Evolutionary conservation across 257 asterid species (phyloP).

Genomic region (Petunia axillaris): DNA sequence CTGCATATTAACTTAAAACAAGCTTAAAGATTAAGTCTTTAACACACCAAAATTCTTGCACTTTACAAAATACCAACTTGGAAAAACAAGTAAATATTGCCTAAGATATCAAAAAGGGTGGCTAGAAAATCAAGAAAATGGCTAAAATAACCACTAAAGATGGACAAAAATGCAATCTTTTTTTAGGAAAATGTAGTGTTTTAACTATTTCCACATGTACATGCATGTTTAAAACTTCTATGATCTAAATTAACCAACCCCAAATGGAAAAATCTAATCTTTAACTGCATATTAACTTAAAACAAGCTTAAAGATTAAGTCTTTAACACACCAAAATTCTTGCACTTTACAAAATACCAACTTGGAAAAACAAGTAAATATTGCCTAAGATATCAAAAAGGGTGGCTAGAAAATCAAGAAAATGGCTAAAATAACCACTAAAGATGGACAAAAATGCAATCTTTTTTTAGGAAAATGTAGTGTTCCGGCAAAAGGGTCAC

Average conservation of each 20-base stretch:
- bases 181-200: neutral
- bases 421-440: neutral
- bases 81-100: neutral
- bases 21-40: constrained; percentile 38
- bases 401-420: neutral
- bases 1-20: constrained; percentile 49
- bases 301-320: constrained; percentile 35
- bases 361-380: neutral
- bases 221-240: constrained; percentile 44
- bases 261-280: constrained; percentile 43
- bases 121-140: neutral
- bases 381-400: neutral
- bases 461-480: neutral
- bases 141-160: neutral
- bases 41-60: neutral
- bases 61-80: constrained; percentile 5
- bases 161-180: neutral
- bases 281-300: constrained; percentile 52
- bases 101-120: neutral
- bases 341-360: constrained; percentile 10
- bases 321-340: constrained; percentile 20
- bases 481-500: constrained; percentile 30
- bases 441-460: neutral
- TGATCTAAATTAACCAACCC: constrained; percentile 47
- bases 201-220: constrained; percentile 22